Evolutionary conservation across 495 filamentous ascomycete species (phyloP), one percentile per base, ranked within the genome.

Genomic region (Tuber brumale): DNA sequence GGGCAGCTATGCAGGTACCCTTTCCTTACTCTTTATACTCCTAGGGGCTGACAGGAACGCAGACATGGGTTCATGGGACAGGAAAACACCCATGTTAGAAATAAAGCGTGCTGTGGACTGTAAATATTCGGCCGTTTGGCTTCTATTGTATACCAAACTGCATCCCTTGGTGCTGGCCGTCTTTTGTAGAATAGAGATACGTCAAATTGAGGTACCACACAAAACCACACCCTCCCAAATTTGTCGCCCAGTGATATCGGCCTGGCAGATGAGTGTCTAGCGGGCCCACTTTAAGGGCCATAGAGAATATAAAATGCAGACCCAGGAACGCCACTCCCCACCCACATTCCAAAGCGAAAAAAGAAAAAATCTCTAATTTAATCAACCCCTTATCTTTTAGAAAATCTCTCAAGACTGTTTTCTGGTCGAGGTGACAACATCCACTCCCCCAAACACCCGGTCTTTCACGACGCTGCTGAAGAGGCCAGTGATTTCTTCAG

Each of bases 401-500:
- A 18, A 1, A 4, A 35, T 7, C 57, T 66, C 57, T 66, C 57
- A 66, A 19, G 57, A 66, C 14, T 19, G 57, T 66, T 66, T 66
- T 19, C 57, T 35, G 5, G 57, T 35, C 16, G 61, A 45, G 12
- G 73, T 76, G 45, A 79, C 76, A 51, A 85, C 84, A 44, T 88
- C 88, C 42, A 93, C 85, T 23, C 86, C 88, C 80, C 91, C 91
- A 84, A 99, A 99, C 0, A 99, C 86, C 83, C 89, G 91, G 80
- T 90, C 91, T 85, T 97, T 97, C 61, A 97, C 89, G 77, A 93
- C 90, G 27, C 89, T 89, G 3, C 93, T 93, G 84, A 97, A 86
- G 72, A 97, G 84, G 0, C 95, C 95, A 70, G 91, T 92, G 74
- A 90, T 88, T 86, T 99, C 95, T 84, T 97, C 95, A 37, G 89